Percentiles rank a stretch among this genome's conserved stretches.
phyloP scores from a whole-genome alignment of 179 eudicot genomes.

The Patellifolia procumbens region DNA sequence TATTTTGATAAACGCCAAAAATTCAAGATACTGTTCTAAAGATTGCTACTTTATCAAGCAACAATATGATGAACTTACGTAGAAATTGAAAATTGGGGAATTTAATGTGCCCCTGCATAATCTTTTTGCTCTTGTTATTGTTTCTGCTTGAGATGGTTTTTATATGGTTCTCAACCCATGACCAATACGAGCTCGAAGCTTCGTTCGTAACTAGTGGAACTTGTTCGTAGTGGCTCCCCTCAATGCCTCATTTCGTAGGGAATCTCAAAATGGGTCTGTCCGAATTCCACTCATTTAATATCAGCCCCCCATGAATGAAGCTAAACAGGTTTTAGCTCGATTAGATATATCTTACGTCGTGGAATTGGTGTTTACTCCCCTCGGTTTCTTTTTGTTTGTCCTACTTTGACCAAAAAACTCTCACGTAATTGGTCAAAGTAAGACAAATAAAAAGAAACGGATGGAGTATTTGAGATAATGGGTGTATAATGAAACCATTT shows the following conservation, averaged over 20 bases:
- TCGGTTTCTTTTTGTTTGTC: too few relatives aligned
- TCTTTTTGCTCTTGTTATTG: neutral
- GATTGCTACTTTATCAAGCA: neutral
- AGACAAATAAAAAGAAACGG: too few relatives aligned
- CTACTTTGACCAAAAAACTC: too few relatives aligned
- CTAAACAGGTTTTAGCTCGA: neutral
- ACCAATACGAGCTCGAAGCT: too few relatives aligned
- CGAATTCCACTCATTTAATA: too few relatives aligned
- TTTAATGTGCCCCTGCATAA: neutral
- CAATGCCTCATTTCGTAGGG: too few relatives aligned
- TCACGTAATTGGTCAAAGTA: too few relatives aligned
- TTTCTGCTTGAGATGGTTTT: neutral
- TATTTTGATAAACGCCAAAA: neutral
- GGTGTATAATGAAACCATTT: constrained; percentile 1
- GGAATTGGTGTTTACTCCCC: neutral
- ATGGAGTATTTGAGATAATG: neutral
- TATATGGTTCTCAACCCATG: neutral
- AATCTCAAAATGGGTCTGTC: too few relatives aligned
- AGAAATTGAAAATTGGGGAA: neutral
- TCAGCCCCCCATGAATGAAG: neutral
- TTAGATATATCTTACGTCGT: neutral
- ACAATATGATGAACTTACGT: neutral
- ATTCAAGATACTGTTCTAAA: neutral
- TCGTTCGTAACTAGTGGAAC: too few relatives aligned
- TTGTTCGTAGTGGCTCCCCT: too few relatives aligned